Percentiles rank a stretch among this genome's conserved stretches.
phyloP scores from a whole-genome alignment of 1,139 yeast genomes.

The Suhomyces coccinellae region DNA sequence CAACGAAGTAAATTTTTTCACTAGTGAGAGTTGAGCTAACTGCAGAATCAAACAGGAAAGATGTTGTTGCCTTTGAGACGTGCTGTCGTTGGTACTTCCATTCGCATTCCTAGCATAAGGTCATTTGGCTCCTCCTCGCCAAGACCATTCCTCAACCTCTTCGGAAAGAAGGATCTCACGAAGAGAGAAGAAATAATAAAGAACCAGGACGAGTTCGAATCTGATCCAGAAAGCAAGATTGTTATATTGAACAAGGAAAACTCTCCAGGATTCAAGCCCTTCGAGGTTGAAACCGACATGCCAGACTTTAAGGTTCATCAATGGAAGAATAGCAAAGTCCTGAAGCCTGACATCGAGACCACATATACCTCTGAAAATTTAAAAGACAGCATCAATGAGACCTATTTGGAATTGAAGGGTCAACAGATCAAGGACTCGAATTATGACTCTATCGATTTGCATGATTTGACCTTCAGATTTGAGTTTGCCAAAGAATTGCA shows the following conservation, averaged over 20 bases:
- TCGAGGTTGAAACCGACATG: constrained; percentile 33
- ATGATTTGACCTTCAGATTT: constrained; percentile 61
- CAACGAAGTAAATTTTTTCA: constrained; percentile 7
- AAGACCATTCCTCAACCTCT: constrained; percentile 21
- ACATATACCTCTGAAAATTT: constrained; percentile 30
- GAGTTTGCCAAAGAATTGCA: constrained; percentile 58
- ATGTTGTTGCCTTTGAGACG: constrained; percentile 7
- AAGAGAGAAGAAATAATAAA: constrained; percentile 37
- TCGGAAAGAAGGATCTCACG: constrained; percentile 24
- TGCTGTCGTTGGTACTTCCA: constrained; percentile 1
- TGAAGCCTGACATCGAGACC: constrained; percentile 30
- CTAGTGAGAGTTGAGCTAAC: not conserved
- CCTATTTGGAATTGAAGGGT: constrained; percentile 28
- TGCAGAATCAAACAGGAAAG: not conserved
- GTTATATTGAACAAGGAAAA: constrained; percentile 39
- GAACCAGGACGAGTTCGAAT: constrained; percentile 43
- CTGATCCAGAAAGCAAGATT: constrained; percentile 35
- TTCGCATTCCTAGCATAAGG: constrained; percentile 13
- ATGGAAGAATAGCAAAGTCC: constrained; percentile 37
- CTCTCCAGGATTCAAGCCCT: constrained; percentile 33
- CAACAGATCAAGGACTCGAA: constrained; percentile 17
- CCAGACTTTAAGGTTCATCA: constrained; percentile 35
- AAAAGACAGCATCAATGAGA: constrained; percentile 25
- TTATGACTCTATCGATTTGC: constrained; percentile 25
- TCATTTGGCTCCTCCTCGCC: constrained; percentile 15